Evolutionary conservation across 2,329 filamentous ascomycete genomes (phyloP), one percentile per base, ranked within the genome.

Genomic region (Aspergillus fumigatus): DNA sequence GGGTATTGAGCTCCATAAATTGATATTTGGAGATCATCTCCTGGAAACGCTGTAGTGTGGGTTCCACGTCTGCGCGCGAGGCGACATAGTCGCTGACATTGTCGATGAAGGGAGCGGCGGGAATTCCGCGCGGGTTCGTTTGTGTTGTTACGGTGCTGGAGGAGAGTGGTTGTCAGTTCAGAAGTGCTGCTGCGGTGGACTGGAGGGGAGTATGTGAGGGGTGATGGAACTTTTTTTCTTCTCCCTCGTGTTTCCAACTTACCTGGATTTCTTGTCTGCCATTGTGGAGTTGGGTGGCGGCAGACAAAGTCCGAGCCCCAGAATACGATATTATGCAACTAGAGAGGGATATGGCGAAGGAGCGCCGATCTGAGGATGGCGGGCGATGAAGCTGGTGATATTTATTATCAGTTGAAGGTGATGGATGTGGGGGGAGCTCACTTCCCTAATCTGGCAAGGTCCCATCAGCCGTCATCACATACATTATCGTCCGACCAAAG

Each of bases 1-100:
- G 88, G 57, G 94, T 89, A 75, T 96, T 97, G 72, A 88, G 81
- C 78, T 97, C 92, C 94, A 99, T 99, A 78, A 97, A 99, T 75
- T 97, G 94, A 79, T 99, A 99, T 82, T 99, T 99, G 66, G 92
- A 96, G 71, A 73, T 71, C 69, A 76, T 75, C 62, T 79, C 77
- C 64, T 79, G 77, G 68, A 79, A 79, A 19, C 71, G 72, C 57
- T 72, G 70, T 4, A 79, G 71, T 1, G 77, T 79, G 23, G 72
- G 63, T 61, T 79, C 77, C 60, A 79, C 76, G 50, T 79, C 77
- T 4, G 71, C 70, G 55, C 75, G 72, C 5, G 71, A 72, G 48
- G 75, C 73, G 62, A 79, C 76, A 59, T 79, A 79, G 65, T 79
- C 76, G 60, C 65, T 62, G 43, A 79, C 76, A 70, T 77, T 71